Evolutionary conservation across 2,329 filamentous ascomycete species (phyloP).

Genomic region (Aureobasidium vineae): DNA sequence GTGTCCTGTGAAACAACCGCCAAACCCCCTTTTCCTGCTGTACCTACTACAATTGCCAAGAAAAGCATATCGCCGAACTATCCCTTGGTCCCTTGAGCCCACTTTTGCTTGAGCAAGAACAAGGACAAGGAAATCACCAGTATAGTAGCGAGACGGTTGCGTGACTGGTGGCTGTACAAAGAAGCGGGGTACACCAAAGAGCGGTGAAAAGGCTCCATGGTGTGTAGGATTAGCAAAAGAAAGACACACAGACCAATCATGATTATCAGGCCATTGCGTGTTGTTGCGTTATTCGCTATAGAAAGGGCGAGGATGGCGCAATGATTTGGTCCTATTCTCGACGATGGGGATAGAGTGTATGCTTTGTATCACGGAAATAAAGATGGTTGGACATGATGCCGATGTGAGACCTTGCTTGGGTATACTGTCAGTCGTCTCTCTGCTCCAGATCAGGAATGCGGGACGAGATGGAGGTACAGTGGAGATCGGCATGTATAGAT

Average conservation of each 20-base stretch:
- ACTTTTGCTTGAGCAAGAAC: not conserved
- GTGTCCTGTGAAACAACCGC: no score
- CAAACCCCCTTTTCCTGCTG: no score
- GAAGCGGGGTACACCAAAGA: not conserved
- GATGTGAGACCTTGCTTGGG: not conserved
- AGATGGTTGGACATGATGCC: not conserved
- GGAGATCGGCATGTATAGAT: not conserved
- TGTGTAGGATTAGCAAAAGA: not conserved
- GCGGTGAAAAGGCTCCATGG: not conserved
- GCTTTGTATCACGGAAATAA: not conserved
- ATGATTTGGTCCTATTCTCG: not conserved
- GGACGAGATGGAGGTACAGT: not conserved
- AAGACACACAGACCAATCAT: slow-evolving; percentile 14
- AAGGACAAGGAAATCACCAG: not conserved
- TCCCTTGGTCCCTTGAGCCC: not conserved
- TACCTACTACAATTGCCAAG: not conserved
- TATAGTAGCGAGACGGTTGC: slow-evolving; percentile 1
- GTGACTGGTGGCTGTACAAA: not conserved
- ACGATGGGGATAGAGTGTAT: not conserved
- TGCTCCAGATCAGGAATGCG: not conserved
- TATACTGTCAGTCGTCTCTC: not conserved
- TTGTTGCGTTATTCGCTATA: not conserved
- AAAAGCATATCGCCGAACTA: not conserved
- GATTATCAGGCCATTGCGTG: slow-evolving; percentile 17
- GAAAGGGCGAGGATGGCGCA: not conserved